Evolutionary conservation across 1,284 basidiomycete species (phyloP).

Genomic region (Microbotryum violaceum): DNA sequence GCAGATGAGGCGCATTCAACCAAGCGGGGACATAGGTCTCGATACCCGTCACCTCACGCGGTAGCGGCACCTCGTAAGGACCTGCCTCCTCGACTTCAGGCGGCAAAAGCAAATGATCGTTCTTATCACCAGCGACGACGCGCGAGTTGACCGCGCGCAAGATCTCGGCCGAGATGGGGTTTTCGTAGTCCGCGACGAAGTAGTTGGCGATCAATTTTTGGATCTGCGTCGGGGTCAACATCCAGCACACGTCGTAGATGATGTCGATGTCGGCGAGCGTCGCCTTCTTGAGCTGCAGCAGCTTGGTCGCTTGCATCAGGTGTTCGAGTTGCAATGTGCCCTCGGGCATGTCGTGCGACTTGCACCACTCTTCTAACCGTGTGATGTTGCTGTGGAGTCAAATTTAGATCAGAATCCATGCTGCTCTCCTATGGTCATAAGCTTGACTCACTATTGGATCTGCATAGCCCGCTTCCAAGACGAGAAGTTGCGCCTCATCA

Average conservation of each 20-base stretch:
- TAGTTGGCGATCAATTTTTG: constrained; percentile 54
- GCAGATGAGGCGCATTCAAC: constrained; percentile 71
- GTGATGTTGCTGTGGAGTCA: constrained; percentile 57
- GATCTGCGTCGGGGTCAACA: constrained; percentile 98
- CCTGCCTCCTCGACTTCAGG: constrained; percentile 94
- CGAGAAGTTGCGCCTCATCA: constrained; percentile 98
- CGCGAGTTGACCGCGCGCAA: constrained; percentile 89
- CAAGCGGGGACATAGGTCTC: constrained; percentile 80
- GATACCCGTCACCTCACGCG: constrained; percentile 75
- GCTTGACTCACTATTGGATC: constrained; percentile 66
- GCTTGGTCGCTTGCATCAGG: constrained; percentile 98
- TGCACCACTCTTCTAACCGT: constrained; percentile 76
- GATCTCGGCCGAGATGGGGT: constrained; percentile 92
- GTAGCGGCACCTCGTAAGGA: constrained; percentile 77
- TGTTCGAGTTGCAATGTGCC: constrained; percentile 96
- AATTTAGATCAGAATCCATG: background rate
- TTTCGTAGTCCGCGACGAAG: constrained; percentile 98
- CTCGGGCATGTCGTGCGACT: constrained; percentile 82
- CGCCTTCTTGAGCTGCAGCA: constrained; percentile 96
- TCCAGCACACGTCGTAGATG: constrained; percentile 96
- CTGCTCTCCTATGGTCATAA: no score
- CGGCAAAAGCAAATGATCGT: constrained; percentile 85
- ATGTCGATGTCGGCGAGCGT: constrained; percentile 85
- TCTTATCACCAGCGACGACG: constrained; percentile 87
- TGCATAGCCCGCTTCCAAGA: constrained; percentile 99